phyloP scores from a whole-genome alignment of 2,329 filamentous ascomycete species.

The Cladosporium sp. region DNA sequence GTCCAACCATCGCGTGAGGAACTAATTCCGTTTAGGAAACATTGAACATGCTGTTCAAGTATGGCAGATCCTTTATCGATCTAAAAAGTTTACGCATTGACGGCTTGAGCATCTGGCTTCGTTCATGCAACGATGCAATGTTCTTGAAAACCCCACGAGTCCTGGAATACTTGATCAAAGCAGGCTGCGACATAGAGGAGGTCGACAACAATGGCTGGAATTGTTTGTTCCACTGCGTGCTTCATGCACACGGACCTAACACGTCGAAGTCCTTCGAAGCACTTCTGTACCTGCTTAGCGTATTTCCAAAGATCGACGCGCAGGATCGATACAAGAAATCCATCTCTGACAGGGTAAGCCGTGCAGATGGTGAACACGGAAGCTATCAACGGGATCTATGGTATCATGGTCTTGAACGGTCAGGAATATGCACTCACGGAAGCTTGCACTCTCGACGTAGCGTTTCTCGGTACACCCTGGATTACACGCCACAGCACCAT shows the following conservation, averaged over 20 bases:
- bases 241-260: background rate
- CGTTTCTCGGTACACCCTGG: background rate
- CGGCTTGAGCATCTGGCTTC: too few relatives aligned
- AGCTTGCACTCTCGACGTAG: background rate
- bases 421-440: background rate
- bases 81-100: too few relatives aligned
- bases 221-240: background rate
- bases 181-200: background rate
- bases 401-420: background rate
- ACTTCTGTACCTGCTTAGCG: background rate
- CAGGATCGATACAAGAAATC: background rate
- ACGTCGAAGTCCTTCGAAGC: background rate
- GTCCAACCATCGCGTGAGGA: background rate
- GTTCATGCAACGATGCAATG: background rate
- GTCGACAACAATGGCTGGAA: background rate
- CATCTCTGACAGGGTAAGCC: background rate
- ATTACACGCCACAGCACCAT: background rate
- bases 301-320: background rate
- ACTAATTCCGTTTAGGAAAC: background rate
- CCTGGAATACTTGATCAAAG: background rate
- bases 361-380: background rate
- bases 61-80: background rate
- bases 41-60: background rate
- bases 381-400: background rate
- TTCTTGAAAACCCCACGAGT: background rate